phyloP scores from a whole-genome alignment of 148 eudicot species.

The Salicornia ramosissima region DNA sequence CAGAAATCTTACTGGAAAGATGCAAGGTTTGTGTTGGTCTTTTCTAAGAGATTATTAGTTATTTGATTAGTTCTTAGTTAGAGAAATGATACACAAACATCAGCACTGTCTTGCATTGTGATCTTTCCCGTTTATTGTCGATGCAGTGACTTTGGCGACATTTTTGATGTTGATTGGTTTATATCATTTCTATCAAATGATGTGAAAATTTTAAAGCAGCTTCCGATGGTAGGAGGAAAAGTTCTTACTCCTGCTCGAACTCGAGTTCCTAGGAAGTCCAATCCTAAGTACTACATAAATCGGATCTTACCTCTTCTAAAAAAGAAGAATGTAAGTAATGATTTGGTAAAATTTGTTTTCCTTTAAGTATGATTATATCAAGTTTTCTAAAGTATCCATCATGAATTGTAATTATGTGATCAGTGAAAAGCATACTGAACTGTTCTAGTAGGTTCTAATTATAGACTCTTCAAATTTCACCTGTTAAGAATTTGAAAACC shows the following conservation, averaged over 20 bases:
- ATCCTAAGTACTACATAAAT: slow-evolving; percentile 46
- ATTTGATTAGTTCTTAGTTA: slow-evolving; percentile 10
- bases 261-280: slow-evolving; percentile 72
- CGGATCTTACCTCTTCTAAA: slow-evolving; percentile 64
- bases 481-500: too few relatives aligned
- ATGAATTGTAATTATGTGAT: not conserved
- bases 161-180: slow-evolving; percentile 73
- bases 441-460: too few relatives aligned
- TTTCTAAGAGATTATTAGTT: not conserved
- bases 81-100: not conserved
- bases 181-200: slow-evolving; percentile 60
- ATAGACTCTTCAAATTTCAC: too few relatives aligned
- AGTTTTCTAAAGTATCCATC: not conserved
- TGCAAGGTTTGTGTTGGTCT: slow-evolving; percentile 46
- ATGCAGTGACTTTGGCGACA: slow-evolving; percentile 72
- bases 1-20: slow-evolving; percentile 88
- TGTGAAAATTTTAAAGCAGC: slow-evolving; percentile 59
- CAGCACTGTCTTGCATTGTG: slow-evolving; percentile 2
- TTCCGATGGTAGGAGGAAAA: slow-evolving; percentile 49
- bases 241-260: slow-evolving; percentile 39
- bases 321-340: slow-evolving; percentile 58
- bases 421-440: not conserved
- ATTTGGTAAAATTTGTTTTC: not conserved
- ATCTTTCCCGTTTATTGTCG: slow-evolving; percentile 5
- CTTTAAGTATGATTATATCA: not conserved